These are phyloP conservation scores for Rhododendron mucronatum DNA, from an alignment of 148 eudicot genomes.

Conservation along the genomic window DNA sequence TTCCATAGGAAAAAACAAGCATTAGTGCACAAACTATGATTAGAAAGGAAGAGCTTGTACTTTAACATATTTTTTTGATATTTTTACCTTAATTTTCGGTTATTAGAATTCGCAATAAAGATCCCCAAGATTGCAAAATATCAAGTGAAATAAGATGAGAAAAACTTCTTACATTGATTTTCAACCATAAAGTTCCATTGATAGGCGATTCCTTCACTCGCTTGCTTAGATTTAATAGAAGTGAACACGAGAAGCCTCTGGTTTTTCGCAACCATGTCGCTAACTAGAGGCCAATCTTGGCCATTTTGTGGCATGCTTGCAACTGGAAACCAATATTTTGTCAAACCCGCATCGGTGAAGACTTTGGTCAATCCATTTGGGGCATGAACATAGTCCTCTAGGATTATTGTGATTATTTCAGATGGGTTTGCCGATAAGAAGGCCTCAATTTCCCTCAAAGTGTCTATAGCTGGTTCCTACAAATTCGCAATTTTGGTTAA, in stretches of 20 bases:
- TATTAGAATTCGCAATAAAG: neutral
- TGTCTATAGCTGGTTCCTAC: constrained; percentile 57
- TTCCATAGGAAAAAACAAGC: neutral
- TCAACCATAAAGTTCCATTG: constrained; percentile 10
- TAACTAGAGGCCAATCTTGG: constrained; percentile 72
- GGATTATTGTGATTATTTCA: constrained; percentile 67
- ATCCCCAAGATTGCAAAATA: neutral
- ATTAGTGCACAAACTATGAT: neutral
- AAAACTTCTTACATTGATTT: neutral
- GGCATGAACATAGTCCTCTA: constrained; percentile 75
- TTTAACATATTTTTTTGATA: neutral
- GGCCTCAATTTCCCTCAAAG: constrained; percentile 62
- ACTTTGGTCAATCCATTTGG: constrained; percentile 73
- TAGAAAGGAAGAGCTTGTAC: neutral
- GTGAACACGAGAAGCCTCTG: constrained; percentile 75
- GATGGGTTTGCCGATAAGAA: constrained; percentile 59
- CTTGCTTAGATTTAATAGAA: constrained; percentile 49
- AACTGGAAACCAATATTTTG: constrained; percentile 76
- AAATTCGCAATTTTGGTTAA: neutral
- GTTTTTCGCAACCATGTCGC: constrained; percentile 68
- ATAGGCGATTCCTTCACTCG: constrained; percentile 13
- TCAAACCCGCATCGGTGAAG: constrained; percentile 60
- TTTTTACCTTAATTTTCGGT: neutral
- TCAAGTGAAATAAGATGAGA: neutral
- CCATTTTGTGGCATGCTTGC: constrained; percentile 67